Conservation (phyloP, 345 rosid species). For the Salix koriyanagi region DNA sequence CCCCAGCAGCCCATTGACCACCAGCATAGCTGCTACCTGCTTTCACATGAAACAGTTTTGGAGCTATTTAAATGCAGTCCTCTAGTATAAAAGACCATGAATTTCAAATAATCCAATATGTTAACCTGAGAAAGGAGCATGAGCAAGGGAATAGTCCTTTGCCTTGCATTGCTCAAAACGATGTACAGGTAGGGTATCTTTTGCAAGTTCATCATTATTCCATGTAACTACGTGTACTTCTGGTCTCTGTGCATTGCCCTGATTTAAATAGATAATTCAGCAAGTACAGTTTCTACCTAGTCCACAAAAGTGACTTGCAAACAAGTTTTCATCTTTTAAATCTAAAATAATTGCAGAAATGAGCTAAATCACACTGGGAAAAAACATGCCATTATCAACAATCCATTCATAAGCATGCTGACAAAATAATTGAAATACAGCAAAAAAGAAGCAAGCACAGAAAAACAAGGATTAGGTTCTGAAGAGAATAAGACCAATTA, state of each 20-base stretch:
- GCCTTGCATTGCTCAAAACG: slow-evolving; percentile 99
- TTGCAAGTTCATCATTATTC: slow-evolving; percentile 95
- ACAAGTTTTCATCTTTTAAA: background rate
- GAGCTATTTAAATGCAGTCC: slow-evolving; percentile 15
- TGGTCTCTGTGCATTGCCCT: slow-evolving; percentile 98
- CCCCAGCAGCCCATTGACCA: slow-evolving; percentile 99
- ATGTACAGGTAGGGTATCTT: slow-evolving; percentile 93
- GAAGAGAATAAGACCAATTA: background rate
- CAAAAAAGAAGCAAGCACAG: background rate
- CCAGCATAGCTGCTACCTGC: slow-evolving; percentile 98
- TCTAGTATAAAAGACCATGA: slow-evolving; percentile 15
- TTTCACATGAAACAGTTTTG: slow-evolving; percentile 21
- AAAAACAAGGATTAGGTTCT: background rate
- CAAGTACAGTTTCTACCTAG: background rate
- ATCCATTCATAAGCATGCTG: background rate
- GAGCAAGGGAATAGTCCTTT: slow-evolving; percentile 93
- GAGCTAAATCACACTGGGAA: background rate
- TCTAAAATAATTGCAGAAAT: background rate
- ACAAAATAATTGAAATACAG: background rate
- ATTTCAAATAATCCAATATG: slow-evolving; percentile 15
- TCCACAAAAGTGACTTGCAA: background rate
- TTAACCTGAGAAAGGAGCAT: slow-evolving; percentile 95
- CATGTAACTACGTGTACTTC: slow-evolving; percentile 89
- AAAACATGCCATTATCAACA: background rate
- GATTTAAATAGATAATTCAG: slow-evolving; percentile 29